These are phyloP conservation scores for Leucosporidium scottii DNA, from an alignment of 768 basidiomycete species.

Conservation along the genomic window DNA sequence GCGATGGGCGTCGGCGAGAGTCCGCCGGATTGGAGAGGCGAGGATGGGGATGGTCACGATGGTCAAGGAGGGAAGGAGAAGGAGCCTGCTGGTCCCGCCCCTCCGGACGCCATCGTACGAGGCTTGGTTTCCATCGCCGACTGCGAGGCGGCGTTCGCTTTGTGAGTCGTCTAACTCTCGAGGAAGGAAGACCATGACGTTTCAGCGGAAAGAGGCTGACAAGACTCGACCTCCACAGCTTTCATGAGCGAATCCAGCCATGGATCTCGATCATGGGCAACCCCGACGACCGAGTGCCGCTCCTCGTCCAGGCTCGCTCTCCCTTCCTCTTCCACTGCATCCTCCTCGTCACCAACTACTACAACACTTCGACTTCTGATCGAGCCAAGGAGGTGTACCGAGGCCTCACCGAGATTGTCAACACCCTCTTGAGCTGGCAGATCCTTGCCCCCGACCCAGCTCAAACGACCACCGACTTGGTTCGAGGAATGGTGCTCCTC, in stretches of 20 bases:
- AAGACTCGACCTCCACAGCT: background rate
- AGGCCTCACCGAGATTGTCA: constrained; percentile 22
- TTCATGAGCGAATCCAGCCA: constrained; percentile 22
- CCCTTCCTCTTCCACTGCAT: constrained; percentile 30
- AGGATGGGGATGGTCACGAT: too few species aligned
- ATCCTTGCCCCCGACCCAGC: constrained; percentile 19
- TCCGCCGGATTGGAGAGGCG: too few species aligned
- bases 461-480: constrained; percentile 18
- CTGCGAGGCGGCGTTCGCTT: constrained; percentile 17
- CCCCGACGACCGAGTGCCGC: background rate
- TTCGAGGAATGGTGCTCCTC: constrained; percentile 21
- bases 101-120: constrained; percentile 16
- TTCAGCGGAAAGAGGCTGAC: too few species aligned
- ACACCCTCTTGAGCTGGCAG: constrained; percentile 12
- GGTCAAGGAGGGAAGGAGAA: too few species aligned
- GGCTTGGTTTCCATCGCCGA: constrained; percentile 25
- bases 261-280: constrained; percentile 15
- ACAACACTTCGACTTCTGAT: constrained; percentile 22
- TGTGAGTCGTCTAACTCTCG: constrained; percentile 1
- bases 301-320: constrained; percentile 10
- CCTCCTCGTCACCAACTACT: constrained; percentile 30
- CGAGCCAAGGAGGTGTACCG: constrained; percentile 26
- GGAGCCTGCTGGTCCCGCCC: too few species aligned
- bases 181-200: too few species aligned
- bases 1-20: too few species aligned